Evolutionary conservation across 2,329 filamentous ascomycete species (phyloP), one percentile per base, ranked within the genome.

Genomic region (Chrysoporthe deuterocubensis): DNA sequence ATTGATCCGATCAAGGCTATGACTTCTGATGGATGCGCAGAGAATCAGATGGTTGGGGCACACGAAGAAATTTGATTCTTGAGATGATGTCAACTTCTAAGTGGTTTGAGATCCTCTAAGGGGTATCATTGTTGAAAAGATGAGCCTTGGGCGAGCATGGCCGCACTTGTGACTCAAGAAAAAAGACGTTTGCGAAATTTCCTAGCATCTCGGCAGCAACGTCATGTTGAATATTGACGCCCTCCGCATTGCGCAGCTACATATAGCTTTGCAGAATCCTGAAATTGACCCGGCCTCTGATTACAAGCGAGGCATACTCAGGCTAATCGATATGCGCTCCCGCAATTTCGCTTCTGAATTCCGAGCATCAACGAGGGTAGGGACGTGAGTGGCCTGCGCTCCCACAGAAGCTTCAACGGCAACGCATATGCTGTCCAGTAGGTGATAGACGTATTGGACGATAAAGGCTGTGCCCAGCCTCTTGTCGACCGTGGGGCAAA

Each of bases 61-160:
- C 37, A 26, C 26, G 32, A 34, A 37, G 54, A 57, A 32, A 9
- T 37, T 26, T 26, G 26, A 57, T 26, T 26, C n/a, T 4, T 46
- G 11, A 46, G 4, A 46, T n/a, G 4, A 14, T 46, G 44, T 7
- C 5, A 9, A 40, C 32, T 54, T 18, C 50, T 54, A 32, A 16
- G 1, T 7, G 6, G 44, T 11, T 40, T 44, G 7, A 32, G 14
- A 48, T 16, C 21, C 59, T 48, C 48, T 40, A 46, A 46, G 26
- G 59, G 59, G 59, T 61, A 61, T 61, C 59, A 48, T 61, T 61
- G 59, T 61, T 61, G 59, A 61, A 61, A 61, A 46, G 59, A 61
- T 48, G 59, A 61, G 42, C 9, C 26, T 61, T 48, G 42, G n/a
- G 18, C 26, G 21, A n/a, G 7, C 26, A n/a, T 32, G 43, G 42